Conservation (phyloP, 2,329 filamentous ascomycete species). For the Neofusicoccum ribis region DNA sequence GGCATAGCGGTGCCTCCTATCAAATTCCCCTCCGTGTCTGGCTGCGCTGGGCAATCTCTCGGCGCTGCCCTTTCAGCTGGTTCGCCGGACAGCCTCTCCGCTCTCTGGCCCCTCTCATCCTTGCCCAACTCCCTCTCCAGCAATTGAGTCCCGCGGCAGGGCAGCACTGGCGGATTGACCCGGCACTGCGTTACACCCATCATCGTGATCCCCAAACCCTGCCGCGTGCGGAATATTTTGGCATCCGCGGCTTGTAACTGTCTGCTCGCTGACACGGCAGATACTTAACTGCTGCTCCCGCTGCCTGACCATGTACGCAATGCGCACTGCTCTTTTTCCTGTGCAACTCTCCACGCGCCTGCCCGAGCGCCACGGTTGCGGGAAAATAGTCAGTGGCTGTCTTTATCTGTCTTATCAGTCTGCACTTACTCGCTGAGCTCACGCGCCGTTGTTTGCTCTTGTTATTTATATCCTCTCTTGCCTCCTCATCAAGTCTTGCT, state of each 20-base stretch:
- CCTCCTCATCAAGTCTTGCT: not conserved
- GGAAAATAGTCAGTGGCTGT: not conserved
- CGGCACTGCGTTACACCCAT: not conserved
- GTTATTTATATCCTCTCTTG: not conserved
- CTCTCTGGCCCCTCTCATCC: not conserved
- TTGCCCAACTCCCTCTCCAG: not conserved
- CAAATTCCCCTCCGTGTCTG: not conserved
- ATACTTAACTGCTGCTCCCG: not conserved
- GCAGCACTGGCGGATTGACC: not conserved
- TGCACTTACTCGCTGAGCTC: not conserved
- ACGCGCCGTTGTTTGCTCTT: not conserved
- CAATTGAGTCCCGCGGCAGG: slow-evolving; percentile 5
- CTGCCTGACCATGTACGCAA: not conserved
- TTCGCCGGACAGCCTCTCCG: too few relatives aligned
- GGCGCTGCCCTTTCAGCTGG: not conserved
- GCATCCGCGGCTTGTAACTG: not conserved
- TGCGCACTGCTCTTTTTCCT: not conserved
- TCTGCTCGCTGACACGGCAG: not conserved
- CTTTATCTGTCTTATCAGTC: not conserved
- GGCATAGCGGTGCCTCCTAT: not conserved
- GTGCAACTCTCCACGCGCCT: not conserved
- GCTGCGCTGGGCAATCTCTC: not conserved
- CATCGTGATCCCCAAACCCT: not conserved
- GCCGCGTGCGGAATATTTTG: not conserved
- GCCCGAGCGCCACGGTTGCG: not conserved